Conservation (phyloP, 768 basidiomycete genomes). For the Hygrocybe coccinea region DNA sequence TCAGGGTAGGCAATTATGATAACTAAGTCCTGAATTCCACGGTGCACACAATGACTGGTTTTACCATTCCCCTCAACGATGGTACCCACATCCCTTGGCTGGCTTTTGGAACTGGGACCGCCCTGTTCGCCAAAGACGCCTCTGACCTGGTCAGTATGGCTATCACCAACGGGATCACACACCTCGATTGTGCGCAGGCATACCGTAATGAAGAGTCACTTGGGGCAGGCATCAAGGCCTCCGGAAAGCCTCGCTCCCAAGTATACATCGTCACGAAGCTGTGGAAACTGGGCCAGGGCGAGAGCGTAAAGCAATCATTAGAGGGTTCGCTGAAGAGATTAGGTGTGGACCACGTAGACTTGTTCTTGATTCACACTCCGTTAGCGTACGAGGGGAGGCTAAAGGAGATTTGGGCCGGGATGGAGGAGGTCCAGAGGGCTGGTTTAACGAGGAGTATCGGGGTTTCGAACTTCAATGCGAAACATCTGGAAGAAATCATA, state of each 20-base stretch:
- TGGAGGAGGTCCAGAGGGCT: conserved; percentile 51
- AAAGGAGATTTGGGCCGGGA: conserved; percentile 51
- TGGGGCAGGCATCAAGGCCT: conserved; percentile 46
- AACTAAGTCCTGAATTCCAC: too few relatives aligned
- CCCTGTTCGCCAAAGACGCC: conserved; percentile 44
- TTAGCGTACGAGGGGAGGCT: conserved; percentile 38
- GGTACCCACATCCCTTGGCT: conserved; percentile 51
- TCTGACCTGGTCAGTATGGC: conserved; percentile 39
- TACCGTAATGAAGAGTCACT: conserved; percentile 55
- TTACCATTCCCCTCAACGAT: conserved; percentile 47
- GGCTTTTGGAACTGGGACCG: conserved; percentile 61
- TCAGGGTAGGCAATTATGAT: conserved; percentile 9
- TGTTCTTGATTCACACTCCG: conserved; percentile 59
- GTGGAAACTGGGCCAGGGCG: conserved; percentile 35
- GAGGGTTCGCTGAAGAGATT: conserved; percentile 52
- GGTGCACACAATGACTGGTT: not conserved
- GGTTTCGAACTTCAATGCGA: conserved; percentile 61
- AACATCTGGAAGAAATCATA: conserved; percentile 49
- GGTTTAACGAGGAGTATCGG: conserved; percentile 56
- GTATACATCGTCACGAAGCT: conserved; percentile 65
- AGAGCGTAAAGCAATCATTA: conserved; percentile 47
- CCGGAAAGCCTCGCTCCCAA: conserved; percentile 48
- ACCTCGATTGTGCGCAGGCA: conserved; percentile 60
- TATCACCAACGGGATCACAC: conserved; percentile 52
- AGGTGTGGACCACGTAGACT: conserved; percentile 50